Conservation (phyloP, 169 alveolate species). For the Plasmodium knowlesi region DNA sequence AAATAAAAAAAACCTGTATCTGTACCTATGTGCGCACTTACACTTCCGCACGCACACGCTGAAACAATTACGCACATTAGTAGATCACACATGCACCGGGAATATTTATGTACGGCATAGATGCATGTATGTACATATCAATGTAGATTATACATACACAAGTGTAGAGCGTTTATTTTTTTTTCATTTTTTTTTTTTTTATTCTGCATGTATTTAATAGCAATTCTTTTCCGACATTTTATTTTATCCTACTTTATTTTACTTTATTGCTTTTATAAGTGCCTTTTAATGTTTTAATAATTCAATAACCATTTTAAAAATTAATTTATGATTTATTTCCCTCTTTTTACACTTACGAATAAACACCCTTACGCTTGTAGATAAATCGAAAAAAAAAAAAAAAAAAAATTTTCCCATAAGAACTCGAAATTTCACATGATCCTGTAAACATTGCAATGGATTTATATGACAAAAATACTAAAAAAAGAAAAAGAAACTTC, state of each 20-base stretch:
- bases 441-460: slow-evolving; percentile 35
- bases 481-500: slow-evolving; percentile 32
- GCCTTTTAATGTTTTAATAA: neutral
- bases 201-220: neutral
- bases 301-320: neutral
- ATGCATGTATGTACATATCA: neutral
- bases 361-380: neutral
- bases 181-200: neutral
- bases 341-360: neutral
- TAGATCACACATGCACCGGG: neutral
- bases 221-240: neutral
- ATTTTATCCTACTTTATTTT: neutral
- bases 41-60: neutral
- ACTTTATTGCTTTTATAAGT: neutral
- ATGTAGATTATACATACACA: slow-evolving; percentile 12
- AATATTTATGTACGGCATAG: neutral
- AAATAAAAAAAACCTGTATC: neutral
- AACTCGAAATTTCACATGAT: slow-evolving; percentile 5
- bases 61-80: neutral
- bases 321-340: neutral
- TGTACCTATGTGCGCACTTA: neutral
- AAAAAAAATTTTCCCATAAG: neutral
- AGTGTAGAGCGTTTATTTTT: neutral
- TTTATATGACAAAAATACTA: neutral
- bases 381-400: slow-evolving; percentile 9